phyloP scores from a whole-genome alignment of 768 basidiomycete genomes.

The Suillus spraguei region DNA sequence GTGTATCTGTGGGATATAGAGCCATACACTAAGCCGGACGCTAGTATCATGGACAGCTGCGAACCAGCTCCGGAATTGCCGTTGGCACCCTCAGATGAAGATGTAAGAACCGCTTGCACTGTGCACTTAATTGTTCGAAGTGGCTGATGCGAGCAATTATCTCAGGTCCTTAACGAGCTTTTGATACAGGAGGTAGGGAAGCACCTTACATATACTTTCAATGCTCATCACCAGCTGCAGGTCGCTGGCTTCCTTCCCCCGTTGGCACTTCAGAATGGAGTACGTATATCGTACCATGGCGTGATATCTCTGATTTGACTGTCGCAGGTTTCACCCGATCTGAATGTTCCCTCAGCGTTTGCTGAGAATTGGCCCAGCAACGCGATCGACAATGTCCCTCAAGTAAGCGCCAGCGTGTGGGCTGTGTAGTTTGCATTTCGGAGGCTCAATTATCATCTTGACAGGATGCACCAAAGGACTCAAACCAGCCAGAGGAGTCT shows the following conservation, averaged over 20 bases:
- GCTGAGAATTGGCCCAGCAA: background rate
- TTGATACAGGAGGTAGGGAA: constrained; percentile 5
- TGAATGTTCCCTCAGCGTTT: constrained; percentile 2
- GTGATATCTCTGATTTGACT: background rate
- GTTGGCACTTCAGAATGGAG: constrained; percentile 2
- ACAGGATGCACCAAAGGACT: background rate
- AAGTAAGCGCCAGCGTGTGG: background rate
- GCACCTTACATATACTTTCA: background rate
- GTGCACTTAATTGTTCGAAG: background rate
- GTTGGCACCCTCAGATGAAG: constrained; percentile 8
- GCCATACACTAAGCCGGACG: constrained; percentile 23
- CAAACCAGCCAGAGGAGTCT: background rate
- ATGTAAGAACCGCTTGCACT: background rate
- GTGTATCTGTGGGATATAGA: constrained; percentile 36
- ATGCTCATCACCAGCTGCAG: background rate
- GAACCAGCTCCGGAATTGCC: constrained; percentile 2
- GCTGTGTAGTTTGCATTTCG: background rate
- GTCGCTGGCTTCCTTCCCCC: constrained; percentile 9
- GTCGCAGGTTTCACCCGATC: background rate
- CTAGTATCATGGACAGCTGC: constrained; percentile 19
- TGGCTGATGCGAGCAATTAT: background rate
- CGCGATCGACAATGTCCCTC: background rate
- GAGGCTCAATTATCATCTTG: too few relatives aligned
- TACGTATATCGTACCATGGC: background rate
- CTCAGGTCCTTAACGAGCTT: constrained; percentile 1